Percentiles rank a stretch among this genome's conserved stretches.
These are phyloP conservation scores for Actinomucor elegans DNA, from an alignment of 371 early-diverging fungal genomes.

Conservation along the genomic window DNA sequence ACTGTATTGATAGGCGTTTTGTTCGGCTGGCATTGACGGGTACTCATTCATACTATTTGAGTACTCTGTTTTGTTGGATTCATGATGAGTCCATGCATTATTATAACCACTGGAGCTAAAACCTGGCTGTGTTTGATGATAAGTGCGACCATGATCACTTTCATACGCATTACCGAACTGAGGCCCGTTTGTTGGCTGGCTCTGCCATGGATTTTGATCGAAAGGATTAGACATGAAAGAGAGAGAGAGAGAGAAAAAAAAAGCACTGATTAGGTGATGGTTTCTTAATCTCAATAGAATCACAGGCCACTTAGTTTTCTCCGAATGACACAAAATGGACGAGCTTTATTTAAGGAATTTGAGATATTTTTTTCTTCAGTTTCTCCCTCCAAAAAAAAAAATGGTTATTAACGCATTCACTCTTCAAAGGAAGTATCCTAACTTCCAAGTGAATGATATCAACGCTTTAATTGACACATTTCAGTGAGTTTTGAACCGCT, in stretches of 20 bases:
- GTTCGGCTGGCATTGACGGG: not conserved
- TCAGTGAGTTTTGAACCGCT: constrained; percentile 37
- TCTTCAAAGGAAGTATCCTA: constrained; percentile 56
- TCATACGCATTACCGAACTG: constrained; percentile 28
- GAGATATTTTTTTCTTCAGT: not conserved
- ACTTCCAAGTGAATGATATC: constrained; percentile 50
- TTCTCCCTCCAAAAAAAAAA: not conserved
- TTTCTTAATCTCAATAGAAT: too few species aligned
- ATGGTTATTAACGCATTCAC: constrained; percentile 36
- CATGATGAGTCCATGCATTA: constrained; percentile 17
- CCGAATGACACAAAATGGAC: too few species aligned
- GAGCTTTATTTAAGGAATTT: too few species aligned
- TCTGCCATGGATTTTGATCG: constrained; percentile 9
- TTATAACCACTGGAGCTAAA: constrained; percentile 9
- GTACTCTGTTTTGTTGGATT: constrained; percentile 24
- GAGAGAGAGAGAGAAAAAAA: not conserved
- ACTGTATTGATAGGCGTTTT: constrained; percentile 25
- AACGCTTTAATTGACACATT: constrained; percentile 53
- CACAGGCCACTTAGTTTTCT: too few species aligned
- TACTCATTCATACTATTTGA: not conserved
- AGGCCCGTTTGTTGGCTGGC: constrained; percentile 4
- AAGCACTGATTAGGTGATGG: too few species aligned
- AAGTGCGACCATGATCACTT: not conserved
- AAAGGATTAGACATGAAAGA: constrained; percentile 17
- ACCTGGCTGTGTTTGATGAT: constrained; percentile 8